Conservation (phyloP, 148 eudicot genomes). For the Vaccinium vitisidaea region DNA sequence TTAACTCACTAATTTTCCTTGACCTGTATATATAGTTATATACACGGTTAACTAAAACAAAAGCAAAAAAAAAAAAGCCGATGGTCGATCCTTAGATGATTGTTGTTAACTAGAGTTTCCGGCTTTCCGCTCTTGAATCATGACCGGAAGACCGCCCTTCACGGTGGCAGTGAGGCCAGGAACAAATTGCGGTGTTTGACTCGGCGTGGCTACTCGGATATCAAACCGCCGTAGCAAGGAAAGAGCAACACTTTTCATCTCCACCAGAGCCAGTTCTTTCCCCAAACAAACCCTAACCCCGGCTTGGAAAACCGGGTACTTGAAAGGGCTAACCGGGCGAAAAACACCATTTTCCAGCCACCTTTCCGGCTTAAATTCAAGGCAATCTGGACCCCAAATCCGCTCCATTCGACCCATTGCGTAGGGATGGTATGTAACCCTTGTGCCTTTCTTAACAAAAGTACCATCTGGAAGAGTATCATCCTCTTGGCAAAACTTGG, state of each 20-base stretch:
- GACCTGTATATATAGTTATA: too few relatives aligned
- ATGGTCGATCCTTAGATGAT: too few relatives aligned
- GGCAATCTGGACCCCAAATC: conserved; percentile 25
- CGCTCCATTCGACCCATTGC: conserved; percentile 31
- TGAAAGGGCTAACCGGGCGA: conserved; percentile 18
- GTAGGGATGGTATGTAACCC: conserved; percentile 27
- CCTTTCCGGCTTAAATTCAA: conserved; percentile 24
- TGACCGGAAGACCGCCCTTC: conserved; percentile 55
- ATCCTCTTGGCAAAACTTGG: conserved; percentile 23
- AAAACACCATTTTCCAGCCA: conserved; percentile 21
- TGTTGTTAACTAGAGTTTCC: neutral
- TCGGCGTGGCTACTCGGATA: conserved; percentile 26
- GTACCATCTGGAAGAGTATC: conserved; percentile 23
- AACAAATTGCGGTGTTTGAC: conserved; percentile 33
- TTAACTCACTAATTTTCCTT: too few relatives aligned
- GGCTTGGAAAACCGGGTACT: conserved; percentile 32
- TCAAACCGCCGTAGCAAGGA: conserved; percentile 37
- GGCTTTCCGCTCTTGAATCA: conserved; percentile 24
- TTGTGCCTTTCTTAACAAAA: conserved; percentile 10
- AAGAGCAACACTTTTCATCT: conserved; percentile 36
- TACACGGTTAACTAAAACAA: too few relatives aligned
- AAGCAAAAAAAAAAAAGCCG: too few relatives aligned
- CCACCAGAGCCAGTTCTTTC: conserved; percentile 22
- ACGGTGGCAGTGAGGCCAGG: conserved; percentile 70
- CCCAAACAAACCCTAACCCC: conserved; percentile 32